Evolutionary conservation across 2,329 filamentous ascomycete genomes (phyloP).

Genomic region (Seiridium unicorne): DNA sequence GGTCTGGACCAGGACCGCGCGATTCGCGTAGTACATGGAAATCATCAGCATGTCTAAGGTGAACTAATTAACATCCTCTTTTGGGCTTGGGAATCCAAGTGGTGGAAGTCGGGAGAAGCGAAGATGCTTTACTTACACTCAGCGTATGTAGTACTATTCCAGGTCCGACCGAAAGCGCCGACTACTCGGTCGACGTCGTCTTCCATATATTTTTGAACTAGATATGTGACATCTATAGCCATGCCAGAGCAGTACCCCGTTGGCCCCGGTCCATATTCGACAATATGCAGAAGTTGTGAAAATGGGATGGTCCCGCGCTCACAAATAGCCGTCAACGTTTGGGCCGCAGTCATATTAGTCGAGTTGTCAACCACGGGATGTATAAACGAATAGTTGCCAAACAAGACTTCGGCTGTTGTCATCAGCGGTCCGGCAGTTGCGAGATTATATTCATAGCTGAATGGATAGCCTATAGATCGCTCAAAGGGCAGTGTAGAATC

Average conservation of each 20-base stretch:
- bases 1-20: slow-evolving; percentile 11
- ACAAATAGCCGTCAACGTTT: slow-evolving; percentile 10
- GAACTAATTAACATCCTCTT: background rate
- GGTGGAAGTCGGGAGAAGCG: background rate
- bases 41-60: slow-evolving; percentile 11
- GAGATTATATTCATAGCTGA: slow-evolving; percentile 3
- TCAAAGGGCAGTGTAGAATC: background rate
- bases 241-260: background rate
- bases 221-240: background rate
- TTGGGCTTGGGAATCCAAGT: background rate
- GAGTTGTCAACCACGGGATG: slow-evolving; percentile 9
- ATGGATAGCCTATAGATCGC: slow-evolving; percentile 6
- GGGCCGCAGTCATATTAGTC: slow-evolving; percentile 9
- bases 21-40: slow-evolving; percentile 15
- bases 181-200: slow-evolving; percentile 4
- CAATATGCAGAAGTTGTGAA: slow-evolving; percentile 5
- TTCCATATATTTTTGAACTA: background rate
- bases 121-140: slow-evolving; percentile 4
- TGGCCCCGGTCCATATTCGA: background rate
- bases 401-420: slow-evolving; percentile 13
- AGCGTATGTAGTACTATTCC: slow-evolving; percentile 8
- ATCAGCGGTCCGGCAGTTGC: slow-evolving; percentile 11
- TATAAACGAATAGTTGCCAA: slow-evolving; percentile 15
- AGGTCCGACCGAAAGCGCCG: slow-evolving; percentile 7
- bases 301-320: slow-evolving; percentile 13